These are phyloP conservation scores for Scleromitrula shiraiana DNA, from an alignment of 2,329 filamentous ascomycete genomes.

Conservation along the genomic window DNA sequence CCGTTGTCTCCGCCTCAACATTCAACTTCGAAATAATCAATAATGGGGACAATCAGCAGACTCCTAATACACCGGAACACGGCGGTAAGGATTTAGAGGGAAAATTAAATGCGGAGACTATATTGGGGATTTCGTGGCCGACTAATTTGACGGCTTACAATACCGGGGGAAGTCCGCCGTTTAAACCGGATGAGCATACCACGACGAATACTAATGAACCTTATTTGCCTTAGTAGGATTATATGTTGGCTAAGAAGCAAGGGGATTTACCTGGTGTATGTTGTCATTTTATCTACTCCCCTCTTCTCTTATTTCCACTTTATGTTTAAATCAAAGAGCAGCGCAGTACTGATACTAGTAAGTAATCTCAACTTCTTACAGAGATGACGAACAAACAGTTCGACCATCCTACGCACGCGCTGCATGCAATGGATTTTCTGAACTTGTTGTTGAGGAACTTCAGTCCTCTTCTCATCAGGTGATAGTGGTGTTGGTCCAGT, in stretches of 20 bases:
- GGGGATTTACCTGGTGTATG: neutral
- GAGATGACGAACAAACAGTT: conserved; percentile 49
- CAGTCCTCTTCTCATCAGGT: conserved; percentile 43
- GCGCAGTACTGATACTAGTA: conserved; percentile 24
- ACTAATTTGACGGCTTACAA: conserved; percentile 46
- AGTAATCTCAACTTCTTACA: conserved; percentile 49
- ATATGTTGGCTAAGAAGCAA: conserved; percentile 36
- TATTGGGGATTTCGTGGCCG: conserved; percentile 46
- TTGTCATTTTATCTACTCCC: too few species aligned
- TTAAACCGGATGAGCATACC: conserved; percentile 36
- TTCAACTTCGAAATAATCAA: conserved; percentile 10
- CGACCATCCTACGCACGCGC: conserved; percentile 42
- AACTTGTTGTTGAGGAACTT: conserved; percentile 44
- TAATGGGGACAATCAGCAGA: conserved; percentile 8
- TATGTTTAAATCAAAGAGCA: neutral
- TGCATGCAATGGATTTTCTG: conserved; percentile 45
- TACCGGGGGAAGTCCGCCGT: conserved; percentile 47
- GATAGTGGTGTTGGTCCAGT: conserved; percentile 41
- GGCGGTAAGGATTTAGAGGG: conserved; percentile 35
- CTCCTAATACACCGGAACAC: conserved; percentile 3
- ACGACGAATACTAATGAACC: conserved; percentile 43
- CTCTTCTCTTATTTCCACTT: conserved; percentile 32
- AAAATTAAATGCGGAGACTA: conserved; percentile 48
- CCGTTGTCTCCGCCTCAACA: conserved; percentile 11
- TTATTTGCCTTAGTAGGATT: conserved; percentile 45